Evolutionary conservation across 75 land plant genomes (phyloP), one percentile per base, ranked within the genome.

Genomic region (Pinus taeda): DNA sequence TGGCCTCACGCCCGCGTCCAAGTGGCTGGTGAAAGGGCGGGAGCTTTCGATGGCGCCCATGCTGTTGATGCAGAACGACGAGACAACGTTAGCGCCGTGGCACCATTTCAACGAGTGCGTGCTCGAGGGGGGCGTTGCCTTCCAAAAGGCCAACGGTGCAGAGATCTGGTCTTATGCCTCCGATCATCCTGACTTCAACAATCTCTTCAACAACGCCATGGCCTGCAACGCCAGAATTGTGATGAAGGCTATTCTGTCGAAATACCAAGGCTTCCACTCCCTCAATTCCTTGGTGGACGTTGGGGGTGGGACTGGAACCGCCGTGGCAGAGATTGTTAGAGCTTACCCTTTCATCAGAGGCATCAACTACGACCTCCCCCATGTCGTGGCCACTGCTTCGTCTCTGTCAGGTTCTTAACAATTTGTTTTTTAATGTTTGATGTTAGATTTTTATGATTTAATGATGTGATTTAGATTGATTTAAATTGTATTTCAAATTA

Each of bases 361-460:
- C 24, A 80, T 89, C 80, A 87, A 92, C 81, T 85, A 83, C 59
- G 93, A 92, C 69, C 83, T 85, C 12, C 91, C 83, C 17, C 89
- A 92, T 64, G 91, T 84, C 42, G 67, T 84, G 14, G 76, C n/a
- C 4, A 62, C 74, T 22, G 71, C 86, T 15, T 79, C 81, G 49
- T 1, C 21, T 5, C n/a, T 64, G 29, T 74, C 69, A 18, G 83
- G 87, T 85, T 63, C 3, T 15, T 39, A 39, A 4, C 4, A 0
- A 39, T 39, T 5, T 15, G 3, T 3, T 22, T 1, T 0, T 1
- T 6, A 3, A 26, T 26, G 26, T 26, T 26, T 26, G 26, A 26
- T 26, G 0, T 26, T 26, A 26, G 0, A 26, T 26, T 26, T 26
- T 26, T 26, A 26, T 26, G 26, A 26, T 26, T 26, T 26, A 26